Evolutionary conservation across 495 filamentous ascomycete genomes (phyloP).

Genomic region (Talaromyces wortmannii): DNA sequence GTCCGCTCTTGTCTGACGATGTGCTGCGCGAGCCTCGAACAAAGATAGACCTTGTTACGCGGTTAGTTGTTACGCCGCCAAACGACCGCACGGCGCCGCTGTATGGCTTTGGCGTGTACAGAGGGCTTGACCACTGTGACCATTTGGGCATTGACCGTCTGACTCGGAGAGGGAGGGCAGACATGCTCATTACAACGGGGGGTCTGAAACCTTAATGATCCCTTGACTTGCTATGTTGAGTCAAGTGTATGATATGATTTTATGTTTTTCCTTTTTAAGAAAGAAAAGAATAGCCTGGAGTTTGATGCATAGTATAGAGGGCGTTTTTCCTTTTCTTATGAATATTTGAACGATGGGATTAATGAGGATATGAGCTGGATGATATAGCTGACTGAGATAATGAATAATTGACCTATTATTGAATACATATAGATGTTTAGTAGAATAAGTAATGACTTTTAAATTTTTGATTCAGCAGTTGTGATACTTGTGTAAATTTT

Average conservation of each 20-base stretch:
- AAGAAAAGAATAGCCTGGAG: neutral
- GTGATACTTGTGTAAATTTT: too few species aligned
- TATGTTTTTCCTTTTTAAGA: neutral
- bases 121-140: slow-evolving; percentile 55
- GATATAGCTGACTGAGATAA: neutral
- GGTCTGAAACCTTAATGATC: slow-evolving; percentile 2
- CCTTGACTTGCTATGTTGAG: neutral
- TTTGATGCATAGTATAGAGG: neutral
- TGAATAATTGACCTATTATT: too few species aligned
- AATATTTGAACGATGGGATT: neutral
- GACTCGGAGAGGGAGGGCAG: slow-evolving; percentile 33
- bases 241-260: neutral
- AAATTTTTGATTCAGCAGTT: too few species aligned
- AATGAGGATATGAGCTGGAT: neutral
- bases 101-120: slow-evolving; percentile 58
- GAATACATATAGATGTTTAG: too few species aligned
- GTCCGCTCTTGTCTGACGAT: slow-evolving; percentile 59
- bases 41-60: slow-evolving; percentile 56
- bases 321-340: neutral
- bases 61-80: slow-evolving; percentile 43
- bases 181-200: slow-evolving; percentile 38
- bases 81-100: slow-evolving; percentile 39
- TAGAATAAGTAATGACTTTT: too few species aligned
- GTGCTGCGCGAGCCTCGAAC: slow-evolving; percentile 53
- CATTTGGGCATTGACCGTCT: slow-evolving; percentile 61